Percentiles rank a stretch among this genome's conserved stretches.
These are phyloP conservation scores for Penium margaritaceum DNA, from an alignment of 139 green algal species.

Conservation along the genomic window DNA sequence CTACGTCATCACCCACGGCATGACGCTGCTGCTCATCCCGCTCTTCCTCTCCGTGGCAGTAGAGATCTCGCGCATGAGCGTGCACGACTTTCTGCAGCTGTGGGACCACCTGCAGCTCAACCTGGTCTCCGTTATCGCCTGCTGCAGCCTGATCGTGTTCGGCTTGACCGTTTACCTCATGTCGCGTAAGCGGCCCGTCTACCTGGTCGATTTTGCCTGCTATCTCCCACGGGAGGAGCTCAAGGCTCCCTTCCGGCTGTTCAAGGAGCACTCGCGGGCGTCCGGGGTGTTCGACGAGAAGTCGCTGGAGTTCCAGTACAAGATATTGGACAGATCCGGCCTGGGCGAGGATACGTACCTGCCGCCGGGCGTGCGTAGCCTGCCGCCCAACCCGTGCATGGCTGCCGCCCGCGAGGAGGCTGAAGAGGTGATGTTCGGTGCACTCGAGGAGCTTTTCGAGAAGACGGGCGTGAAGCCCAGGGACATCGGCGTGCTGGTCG, in stretches of 20 bases:
- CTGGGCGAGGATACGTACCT: constrained; percentile 88
- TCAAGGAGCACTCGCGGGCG: constrained; percentile 12
- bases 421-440: constrained; percentile 69
- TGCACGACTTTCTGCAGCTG: constrained; percentile 74
- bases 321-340: constrained; percentile 74
- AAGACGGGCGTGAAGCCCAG: constrained; percentile 57
- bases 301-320: constrained; percentile 80
- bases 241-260: constrained; percentile 5
- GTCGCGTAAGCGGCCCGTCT: constrained; percentile 62
- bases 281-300: constrained; percentile 50
- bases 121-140: constrained; percentile 57
- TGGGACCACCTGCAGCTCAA: constrained; percentile 81
- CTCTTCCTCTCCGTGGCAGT: constrained; percentile 49
- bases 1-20: constrained; percentile 57
- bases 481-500: constrained; percentile 83
- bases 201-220: constrained; percentile 80
- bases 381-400: constrained; percentile 60
- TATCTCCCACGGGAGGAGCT: constrained; percentile 19
- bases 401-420: constrained; percentile 72
- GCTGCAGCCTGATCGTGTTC: constrained; percentile 29
- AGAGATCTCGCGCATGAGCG: constrained; percentile 41
- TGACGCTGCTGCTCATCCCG: constrained; percentile 63
- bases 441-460: constrained; percentile 42
- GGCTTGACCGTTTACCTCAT: constrained; percentile 30
- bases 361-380: constrained; percentile 58